A percentile compares a stretch with the other conserved stretches of the same genome.
Evolutionary conservation across 2,329 filamentous ascomycete species (phyloP).

Genomic region (Aspergillus pseudonomiae): DNA sequence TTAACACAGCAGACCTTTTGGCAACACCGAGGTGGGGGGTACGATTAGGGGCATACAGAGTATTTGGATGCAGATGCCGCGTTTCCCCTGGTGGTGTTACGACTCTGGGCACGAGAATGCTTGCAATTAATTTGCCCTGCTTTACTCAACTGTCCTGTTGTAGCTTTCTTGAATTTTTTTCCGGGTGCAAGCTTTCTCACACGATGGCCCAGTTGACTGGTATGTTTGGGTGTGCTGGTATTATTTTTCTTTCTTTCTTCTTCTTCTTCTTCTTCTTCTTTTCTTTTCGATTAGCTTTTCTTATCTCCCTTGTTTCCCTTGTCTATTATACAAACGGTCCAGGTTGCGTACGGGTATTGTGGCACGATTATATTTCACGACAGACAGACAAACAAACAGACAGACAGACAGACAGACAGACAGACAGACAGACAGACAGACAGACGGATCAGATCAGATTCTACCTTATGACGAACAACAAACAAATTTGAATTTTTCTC

Average conservation of each 20-base stretch:
- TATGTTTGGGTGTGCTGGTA: neutral
- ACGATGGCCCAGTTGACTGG: neutral
- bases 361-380: slow-evolving; percentile 5
- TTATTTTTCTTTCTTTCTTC: neutral
- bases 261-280: neutral
- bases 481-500: neutral
- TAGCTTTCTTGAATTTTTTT: slow-evolving; percentile 3
- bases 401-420: neutral
- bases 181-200: neutral
- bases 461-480: slow-evolving; percentile 7
- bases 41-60: neutral
- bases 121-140: neutral
- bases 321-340: slow-evolving; percentile 1
- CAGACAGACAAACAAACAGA: neutral
- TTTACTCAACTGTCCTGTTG: slow-evolving; percentile 5
- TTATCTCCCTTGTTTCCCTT: neutral
- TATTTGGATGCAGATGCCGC: neutral
- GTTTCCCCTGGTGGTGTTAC: too few relatives aligned
- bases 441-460: neutral
- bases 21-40: neutral
- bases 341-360: neutral
- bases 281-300: neutral
- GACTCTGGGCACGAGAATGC: neutral
- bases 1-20: neutral
- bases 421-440: neutral